Evolutionary conservation across 257 asterid genomes (phyloP), one percentile per base, ranked within the genome.

Genomic region (Verbascum thapsus): DNA sequence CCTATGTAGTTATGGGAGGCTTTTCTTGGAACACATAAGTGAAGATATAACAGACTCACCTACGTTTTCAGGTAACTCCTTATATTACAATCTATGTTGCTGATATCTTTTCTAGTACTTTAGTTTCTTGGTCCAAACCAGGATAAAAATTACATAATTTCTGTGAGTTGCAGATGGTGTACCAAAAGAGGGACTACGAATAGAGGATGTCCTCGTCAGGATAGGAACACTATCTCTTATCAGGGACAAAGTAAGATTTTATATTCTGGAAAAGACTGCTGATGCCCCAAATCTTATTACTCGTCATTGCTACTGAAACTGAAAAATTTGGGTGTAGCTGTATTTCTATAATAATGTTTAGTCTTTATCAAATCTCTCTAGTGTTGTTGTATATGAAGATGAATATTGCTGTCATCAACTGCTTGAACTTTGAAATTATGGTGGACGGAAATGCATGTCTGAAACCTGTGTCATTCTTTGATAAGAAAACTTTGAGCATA

Each of bases 151-250:
- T 62, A 13, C 54, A 5, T 57, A 20, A 17, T 64, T 58, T 66
- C 34, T 58, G 60, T 72, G 64, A 63, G 53, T 69, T 79, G 81
- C 86, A 92, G 98, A 89, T 80, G 96, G 96, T 79, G 98, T 92
- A 52, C 98, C 98, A 37, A 92, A 92, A 83, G 98, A 88, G 78
- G 98, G 98, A 67, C 75, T 92, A 17, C 72, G 97, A 73, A 84
- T 85, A 74, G 82, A 75, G 55, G 98, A 92, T 71, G 95, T 92
- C 34, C 99, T 89, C 60, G 90, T 83, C 57, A 85, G 97, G 76
- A 79, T 89, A 51, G 96, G 90, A 30, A 77, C 81, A 39, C 70
- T 92, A 56, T 65, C 79, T 70, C 94, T 87, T 58, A 50, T 89
- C 61, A 70, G 85, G 80, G 95, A 89, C 53, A 92, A 87, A 78